phyloP scores from a whole-genome alignment of 176 grass and related monocot species.

The Triticum turgidum region DNA sequence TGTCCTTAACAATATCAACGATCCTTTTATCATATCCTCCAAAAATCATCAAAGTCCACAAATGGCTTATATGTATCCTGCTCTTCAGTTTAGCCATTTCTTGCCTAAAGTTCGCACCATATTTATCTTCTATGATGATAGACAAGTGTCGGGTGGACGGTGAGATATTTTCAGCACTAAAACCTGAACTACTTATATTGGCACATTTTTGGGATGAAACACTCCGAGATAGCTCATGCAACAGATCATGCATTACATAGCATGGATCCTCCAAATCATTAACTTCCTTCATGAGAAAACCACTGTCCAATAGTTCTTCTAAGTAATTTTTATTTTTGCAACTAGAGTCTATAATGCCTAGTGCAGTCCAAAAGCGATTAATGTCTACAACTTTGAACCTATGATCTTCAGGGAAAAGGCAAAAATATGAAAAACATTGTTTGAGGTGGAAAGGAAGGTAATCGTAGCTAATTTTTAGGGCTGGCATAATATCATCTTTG shows the following conservation, averaged over 20 bases:
- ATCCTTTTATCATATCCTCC: no score
- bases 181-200: background rate
- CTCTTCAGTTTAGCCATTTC: conserved; percentile 4
- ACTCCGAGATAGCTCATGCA: background rate
- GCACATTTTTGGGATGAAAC: background rate
- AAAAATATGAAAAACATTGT: conserved; percentile 14
- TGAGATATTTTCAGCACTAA: background rate
- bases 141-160: background rate
- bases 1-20: no score
- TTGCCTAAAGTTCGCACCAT: background rate
- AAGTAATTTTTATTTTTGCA: background rate
- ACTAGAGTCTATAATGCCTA: background rate
- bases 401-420: background rate
- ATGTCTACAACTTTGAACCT: background rate
- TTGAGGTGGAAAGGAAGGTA: conserved; percentile 12
- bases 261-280: background rate
- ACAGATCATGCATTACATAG: conserved; percentile 3
- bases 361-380: background rate
- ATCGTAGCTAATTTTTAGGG: conserved; percentile 16
- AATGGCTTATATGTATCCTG: background rate
- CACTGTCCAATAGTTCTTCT: background rate
- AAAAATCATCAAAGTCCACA: conserved; percentile 6
- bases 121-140: background rate
- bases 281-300: conserved; percentile 8
- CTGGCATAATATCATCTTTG: background rate